phyloP scores from a whole-genome alignment of 164 flowering plant genomes.

The Pachysandra terminalis region DNA sequence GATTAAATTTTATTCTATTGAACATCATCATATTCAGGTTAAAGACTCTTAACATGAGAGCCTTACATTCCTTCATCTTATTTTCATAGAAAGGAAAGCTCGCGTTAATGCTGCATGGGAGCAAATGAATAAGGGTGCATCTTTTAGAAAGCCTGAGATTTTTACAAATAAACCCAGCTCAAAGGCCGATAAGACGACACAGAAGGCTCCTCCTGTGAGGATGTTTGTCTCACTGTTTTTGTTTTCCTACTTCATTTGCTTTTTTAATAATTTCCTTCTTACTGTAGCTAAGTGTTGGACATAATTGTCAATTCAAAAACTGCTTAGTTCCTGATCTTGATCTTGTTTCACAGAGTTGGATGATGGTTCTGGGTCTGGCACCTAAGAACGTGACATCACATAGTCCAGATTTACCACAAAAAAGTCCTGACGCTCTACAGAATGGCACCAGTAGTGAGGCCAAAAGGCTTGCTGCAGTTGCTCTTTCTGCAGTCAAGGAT shows the following conservation, averaged over 20 bases:
- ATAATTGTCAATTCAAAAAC: background rate
- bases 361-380: constrained; percentile 59
- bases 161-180: constrained; percentile 34
- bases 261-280: too few relatives aligned
- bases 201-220: constrained; percentile 41
- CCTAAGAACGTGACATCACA: constrained; percentile 36
- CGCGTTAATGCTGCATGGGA: constrained; percentile 85
- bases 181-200: constrained; percentile 27
- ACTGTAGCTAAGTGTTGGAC: background rate
- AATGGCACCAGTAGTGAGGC: constrained; percentile 59
- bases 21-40: too few relatives aligned
- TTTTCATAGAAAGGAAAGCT: constrained; percentile 55
- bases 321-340: background rate
- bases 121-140: constrained; percentile 67
- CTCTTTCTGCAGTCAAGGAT: constrained; percentile 73
- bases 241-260: background rate
- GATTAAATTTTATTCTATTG: background rate
- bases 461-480: constrained; percentile 85
- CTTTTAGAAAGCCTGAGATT: constrained; percentile 37
- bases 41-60: background rate
- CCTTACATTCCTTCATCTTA: background rate
- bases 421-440: constrained; percentile 23
- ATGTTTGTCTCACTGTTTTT: background rate
- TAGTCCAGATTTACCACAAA: constrained; percentile 21
- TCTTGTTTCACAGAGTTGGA: constrained; percentile 54